Conservation (phyloP, 352 stramenopile species). For the Phytophthora foliorum region DNA sequence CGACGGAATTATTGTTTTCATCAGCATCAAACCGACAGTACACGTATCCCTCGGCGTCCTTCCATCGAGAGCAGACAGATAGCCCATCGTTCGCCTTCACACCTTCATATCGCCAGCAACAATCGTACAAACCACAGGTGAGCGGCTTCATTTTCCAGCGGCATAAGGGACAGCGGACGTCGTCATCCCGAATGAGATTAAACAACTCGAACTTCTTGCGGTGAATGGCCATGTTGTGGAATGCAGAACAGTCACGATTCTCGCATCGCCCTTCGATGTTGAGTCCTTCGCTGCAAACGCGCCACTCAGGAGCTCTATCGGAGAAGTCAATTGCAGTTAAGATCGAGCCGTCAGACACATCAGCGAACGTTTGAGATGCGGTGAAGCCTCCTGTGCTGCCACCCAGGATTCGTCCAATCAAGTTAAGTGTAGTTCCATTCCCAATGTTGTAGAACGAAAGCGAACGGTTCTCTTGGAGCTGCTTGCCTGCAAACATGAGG, state of each 20-base stretch:
- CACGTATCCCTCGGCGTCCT: constrained; percentile 4
- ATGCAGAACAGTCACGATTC: constrained; percentile 25
- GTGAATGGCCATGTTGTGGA: constrained; percentile 32
- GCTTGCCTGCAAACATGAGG: constrained; percentile 8
- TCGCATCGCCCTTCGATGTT: constrained; percentile 46
- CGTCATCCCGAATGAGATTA: constrained; percentile 26
- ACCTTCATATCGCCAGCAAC: constrained; percentile 46
- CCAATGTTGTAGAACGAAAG: constrained; percentile 11
- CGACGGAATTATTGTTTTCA: constrained; percentile 19
- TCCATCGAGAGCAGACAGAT: constrained; percentile 39
- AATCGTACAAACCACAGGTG: constrained; percentile 49
- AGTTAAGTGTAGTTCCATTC: background rate
- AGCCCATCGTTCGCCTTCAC: constrained; percentile 7
- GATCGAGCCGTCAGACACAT: constrained; percentile 16
- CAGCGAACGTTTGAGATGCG: constrained; percentile 7
- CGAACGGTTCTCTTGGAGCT: background rate
- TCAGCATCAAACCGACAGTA: constrained; percentile 38
- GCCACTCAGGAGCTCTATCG: constrained; percentile 13
- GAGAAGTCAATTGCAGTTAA: constrained; percentile 27
- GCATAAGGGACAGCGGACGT: constrained; percentile 34
- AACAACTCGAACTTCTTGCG: constrained; percentile 19
- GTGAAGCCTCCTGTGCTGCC: background rate
- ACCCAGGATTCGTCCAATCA: background rate
- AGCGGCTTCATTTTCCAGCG: constrained; percentile 17
- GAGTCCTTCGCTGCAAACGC: constrained; percentile 24